Evolutionary conservation across 176 grass and related monocot species (phyloP), one percentile per base, ranked within the genome.

Genomic region (Dendrocalamus sinicus): DNA sequence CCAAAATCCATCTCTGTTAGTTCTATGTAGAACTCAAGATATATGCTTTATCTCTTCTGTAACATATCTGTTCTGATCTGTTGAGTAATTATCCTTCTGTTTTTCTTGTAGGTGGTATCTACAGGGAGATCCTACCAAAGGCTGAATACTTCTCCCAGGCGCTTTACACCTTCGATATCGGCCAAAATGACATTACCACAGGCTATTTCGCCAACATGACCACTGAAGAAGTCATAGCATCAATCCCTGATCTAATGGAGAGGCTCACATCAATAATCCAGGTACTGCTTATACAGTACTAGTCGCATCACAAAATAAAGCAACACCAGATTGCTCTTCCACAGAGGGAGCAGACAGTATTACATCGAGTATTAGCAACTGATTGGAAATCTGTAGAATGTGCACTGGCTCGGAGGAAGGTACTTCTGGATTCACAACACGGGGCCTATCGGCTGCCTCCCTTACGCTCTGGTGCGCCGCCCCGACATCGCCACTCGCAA

Each of bases 391-490:
- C 8, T 79, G 85, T 92, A 99, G 96, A 78, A 3, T 9, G 67
- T 96, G 32, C 83, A 92, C 69, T 7, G 8, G 50, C 88, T 77
- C 4, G 96, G 96, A 12, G 96, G 88, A 62, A 94, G 81, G 77
- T 88, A 87, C 88, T 99, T 99, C 81, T 99, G 96, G 96, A 99
- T 99, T 70, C 96, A 99, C 84, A 96, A 91, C 84, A 99, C 96
- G 3, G 96, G 96, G 10, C 96, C 96, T 13, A 57, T 99, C 20
- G 96, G 96, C 32, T 99, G 96, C 86, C 92, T 99, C 57, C 93
- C 94, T 47, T 99, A 96, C 45, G 90, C 93, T 30, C 67, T 99
- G 35, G 61, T 87, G 3, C 86, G 66, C 71, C 86, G 86, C 20
- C 91, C 89, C 0, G 72, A 74, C 20, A 67, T 88, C 12, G 88